Percentiles rank a stretch among this genome's conserved stretches.
phyloP scores from a whole-genome alignment of 345 rosid genomes.

The Eutrema japonicum region DNA sequence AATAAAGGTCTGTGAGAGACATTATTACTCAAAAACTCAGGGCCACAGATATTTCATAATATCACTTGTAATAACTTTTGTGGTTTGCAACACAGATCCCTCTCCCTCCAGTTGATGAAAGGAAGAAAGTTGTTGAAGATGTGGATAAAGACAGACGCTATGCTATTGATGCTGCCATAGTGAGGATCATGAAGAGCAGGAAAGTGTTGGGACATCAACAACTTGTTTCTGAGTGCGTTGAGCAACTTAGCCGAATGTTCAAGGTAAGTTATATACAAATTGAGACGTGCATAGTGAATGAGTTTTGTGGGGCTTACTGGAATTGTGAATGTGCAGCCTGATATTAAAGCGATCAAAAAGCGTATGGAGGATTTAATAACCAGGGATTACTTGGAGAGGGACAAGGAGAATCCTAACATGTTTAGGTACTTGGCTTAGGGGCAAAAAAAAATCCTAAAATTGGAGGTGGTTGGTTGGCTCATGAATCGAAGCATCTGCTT shows the following conservation, averaged over 20 bases:
- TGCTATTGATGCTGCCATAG: slow-evolving; percentile 96
- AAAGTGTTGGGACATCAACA: slow-evolving; percentile 86
- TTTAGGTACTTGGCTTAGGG: slow-evolving; percentile 78
- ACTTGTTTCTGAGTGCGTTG: slow-evolving; percentile 84
- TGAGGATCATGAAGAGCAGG: slow-evolving; percentile 96
- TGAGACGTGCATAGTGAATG: background rate
- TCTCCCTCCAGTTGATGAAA: slow-evolving; percentile 91
- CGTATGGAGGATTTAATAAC: slow-evolving; percentile 91
- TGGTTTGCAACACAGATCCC: slow-evolving; percentile 64
- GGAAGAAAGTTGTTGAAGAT: slow-evolving; percentile 92
- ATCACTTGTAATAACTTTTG: background rate
- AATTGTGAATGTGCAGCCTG: slow-evolving; percentile 64
- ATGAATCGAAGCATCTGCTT: slow-evolving; percentile 25
- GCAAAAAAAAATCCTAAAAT: background rate
- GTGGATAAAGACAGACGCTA: slow-evolving; percentile 90
- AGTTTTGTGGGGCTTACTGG: background rate
- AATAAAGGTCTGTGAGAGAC: slow-evolving; percentile 67
- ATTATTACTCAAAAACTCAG: background rate
- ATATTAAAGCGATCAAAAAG: slow-evolving; percentile 92
- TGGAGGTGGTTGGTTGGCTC: slow-evolving; percentile 22
- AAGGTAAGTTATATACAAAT: slow-evolving; percentile 54
- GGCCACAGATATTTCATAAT: too few relatives aligned
- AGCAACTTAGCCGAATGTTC: slow-evolving; percentile 93
- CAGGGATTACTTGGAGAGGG: slow-evolving; percentile 90
- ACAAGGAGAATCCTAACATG: slow-evolving; percentile 70